phyloP scores from a whole-genome alignment of 352 stramenopile genomes.

The Discostella stelligera region DNA sequence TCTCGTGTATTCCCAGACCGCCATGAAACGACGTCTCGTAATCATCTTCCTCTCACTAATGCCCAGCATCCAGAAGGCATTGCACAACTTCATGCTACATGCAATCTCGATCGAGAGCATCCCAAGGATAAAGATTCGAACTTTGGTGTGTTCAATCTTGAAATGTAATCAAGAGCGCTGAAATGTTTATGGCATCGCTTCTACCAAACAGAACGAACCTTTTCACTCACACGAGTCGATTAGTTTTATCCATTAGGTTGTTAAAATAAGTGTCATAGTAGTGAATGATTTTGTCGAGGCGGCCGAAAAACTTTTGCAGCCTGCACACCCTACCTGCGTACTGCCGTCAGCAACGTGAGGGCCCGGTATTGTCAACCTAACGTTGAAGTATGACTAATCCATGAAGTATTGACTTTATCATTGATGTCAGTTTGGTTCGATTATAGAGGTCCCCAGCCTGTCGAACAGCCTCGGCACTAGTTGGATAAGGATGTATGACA shows the following conservation, averaged over 20 bases:
- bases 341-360: too few relatives aligned
- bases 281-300: too few relatives aligned
- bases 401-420: conserved; percentile 45
- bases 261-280: too few relatives aligned
- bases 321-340: too few relatives aligned
- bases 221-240: too few relatives aligned
- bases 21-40: neutral
- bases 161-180: neutral
- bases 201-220: neutral
- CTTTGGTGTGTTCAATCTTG: conserved; percentile 1
- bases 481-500: conserved; percentile 85
- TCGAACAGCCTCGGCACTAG: conserved; percentile 64
- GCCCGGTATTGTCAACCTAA: too few relatives aligned
- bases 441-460: conserved; percentile 64
- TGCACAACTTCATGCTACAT: neutral
- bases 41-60: neutral
- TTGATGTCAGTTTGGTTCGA: conserved; percentile 53
- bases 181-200: too few relatives aligned
- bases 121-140: neutral
- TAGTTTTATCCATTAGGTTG: too few relatives aligned
- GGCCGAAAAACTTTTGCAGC: too few relatives aligned
- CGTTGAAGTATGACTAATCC: conserved; percentile 56
- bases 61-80: neutral
- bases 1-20: neutral
- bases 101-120: neutral